Percentiles rank a stretch among this genome's conserved stretches.
phyloP scores from a whole-genome alignment of 352 stramenopile genomes.

The Pythium dissimile region DNA sequence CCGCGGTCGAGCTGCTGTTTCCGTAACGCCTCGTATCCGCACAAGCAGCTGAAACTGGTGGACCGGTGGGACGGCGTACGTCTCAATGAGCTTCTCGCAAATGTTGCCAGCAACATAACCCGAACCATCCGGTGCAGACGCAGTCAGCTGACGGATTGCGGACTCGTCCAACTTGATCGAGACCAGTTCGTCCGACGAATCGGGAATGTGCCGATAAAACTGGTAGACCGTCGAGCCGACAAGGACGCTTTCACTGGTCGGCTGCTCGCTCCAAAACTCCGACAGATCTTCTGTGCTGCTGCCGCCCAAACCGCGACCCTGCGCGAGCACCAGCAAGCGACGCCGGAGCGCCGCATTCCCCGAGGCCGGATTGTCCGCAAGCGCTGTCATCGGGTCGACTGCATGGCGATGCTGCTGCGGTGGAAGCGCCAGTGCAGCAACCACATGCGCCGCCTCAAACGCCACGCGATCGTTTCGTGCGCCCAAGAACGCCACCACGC shows the following conservation, averaged over 20 bases:
- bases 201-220: conserved; percentile 41
- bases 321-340: conserved; percentile 47
- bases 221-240: conserved; percentile 43
- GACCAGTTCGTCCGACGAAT: conserved; percentile 10
- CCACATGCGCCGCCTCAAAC: conserved; percentile 64
- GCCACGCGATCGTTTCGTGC: conserved; percentile 68
- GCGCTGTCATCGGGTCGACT: conserved; percentile 40
- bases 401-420: conserved; percentile 68
- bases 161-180: conserved; percentile 5
- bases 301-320: conserved; percentile 39
- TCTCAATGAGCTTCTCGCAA: conserved; percentile 54
- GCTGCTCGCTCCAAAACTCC: conserved; percentile 30
- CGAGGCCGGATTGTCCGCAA: conserved; percentile 34
- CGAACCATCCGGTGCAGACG: not conserved
- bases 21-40: conserved; percentile 47
- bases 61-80: conserved; percentile 46
- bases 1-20: conserved; percentile 23
- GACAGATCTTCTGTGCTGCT: conserved; percentile 67
- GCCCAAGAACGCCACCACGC: conserved; percentile 43
- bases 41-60: conserved; percentile 76
- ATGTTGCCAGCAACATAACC: conserved; percentile 9
- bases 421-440: conserved; percentile 68
- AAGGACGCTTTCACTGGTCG: not conserved
- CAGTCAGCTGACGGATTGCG: not conserved
- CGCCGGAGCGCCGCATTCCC: conserved; percentile 46